Conservation (phyloP, 2,329 filamentous ascomycete genomes). For the Fusarium compactum region DNA sequence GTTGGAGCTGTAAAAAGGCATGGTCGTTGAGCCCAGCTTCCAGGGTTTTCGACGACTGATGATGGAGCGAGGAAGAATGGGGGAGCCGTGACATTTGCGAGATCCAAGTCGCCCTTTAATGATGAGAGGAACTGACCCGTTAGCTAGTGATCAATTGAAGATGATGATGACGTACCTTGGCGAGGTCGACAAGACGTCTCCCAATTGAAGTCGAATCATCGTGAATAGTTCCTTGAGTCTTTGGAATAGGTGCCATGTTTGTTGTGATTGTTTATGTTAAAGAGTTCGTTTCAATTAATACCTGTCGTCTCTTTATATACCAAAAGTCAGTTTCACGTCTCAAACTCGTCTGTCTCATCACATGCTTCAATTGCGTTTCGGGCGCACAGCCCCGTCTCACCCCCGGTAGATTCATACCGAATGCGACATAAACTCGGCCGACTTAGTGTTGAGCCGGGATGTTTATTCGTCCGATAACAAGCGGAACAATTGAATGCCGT, state of each 20-base stretch:
- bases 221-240: constrained; percentile 24
- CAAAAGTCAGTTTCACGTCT: not conserved
- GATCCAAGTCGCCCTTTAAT: constrained; percentile 58
- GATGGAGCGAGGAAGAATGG: constrained; percentile 62
- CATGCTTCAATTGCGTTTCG: constrained; percentile 34
- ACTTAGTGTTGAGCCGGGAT: not conserved
- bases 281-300: not conserved
- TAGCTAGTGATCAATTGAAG: not conserved
- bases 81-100: constrained; percentile 65
- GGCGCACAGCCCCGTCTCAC: constrained; percentile 13
- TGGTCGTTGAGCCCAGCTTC: constrained; percentile 64
- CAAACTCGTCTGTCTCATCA: constrained; percentile 7
- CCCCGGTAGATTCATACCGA: not conserved
- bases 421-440: constrained; percentile 11
- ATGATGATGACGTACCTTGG: constrained; percentile 16
- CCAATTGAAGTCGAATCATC: constrained; percentile 36
- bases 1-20: constrained; percentile 61
- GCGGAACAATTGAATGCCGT: constrained; percentile 13
- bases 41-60: constrained; percentile 64
- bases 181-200: constrained; percentile 32
- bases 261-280: not conserved
- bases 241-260: constrained; percentile 19
- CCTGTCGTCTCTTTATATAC: not conserved
- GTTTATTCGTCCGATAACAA: constrained; percentile 1
- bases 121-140: constrained; percentile 34